These are phyloP conservation scores for Linderniella brevidens DNA, from an alignment of 257 asterid species.

Conservation along the genomic window DNA sequence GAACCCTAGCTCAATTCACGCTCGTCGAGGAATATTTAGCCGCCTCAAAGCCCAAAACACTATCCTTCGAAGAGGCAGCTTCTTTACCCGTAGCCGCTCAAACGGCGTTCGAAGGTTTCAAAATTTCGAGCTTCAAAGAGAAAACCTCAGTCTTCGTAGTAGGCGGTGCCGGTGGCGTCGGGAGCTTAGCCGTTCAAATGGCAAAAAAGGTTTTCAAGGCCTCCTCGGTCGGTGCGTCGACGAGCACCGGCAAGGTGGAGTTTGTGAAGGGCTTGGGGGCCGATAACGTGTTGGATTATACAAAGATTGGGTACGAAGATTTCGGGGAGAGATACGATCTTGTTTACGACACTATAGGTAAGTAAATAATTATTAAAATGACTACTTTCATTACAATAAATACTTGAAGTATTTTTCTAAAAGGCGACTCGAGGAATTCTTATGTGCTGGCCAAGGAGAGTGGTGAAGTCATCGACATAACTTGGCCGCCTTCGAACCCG, in stretches of 20 bases:
- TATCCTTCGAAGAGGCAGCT: no score
- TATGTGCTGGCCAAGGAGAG: slow-evolving; percentile 36
- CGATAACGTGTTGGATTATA: slow-evolving; percentile 50
- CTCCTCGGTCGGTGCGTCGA: slow-evolving; percentile 33
- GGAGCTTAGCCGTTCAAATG: slow-evolving; percentile 5
- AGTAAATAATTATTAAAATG: no score
- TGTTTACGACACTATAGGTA: slow-evolving; percentile 31
- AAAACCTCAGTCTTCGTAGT: no score
- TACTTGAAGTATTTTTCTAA: background rate
- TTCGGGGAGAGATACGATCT: slow-evolving; percentile 46
- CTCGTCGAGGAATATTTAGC: no score
- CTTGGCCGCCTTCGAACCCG: slow-evolving; percentile 62
- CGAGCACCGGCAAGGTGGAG: slow-evolving; percentile 38
- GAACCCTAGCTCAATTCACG: no score
- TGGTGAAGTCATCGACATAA: slow-evolving; percentile 36
- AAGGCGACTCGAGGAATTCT: slow-evolving; percentile 45
- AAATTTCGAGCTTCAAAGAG: no score
- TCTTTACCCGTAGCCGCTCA: no score
- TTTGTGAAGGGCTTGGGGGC: slow-evolving; percentile 49
- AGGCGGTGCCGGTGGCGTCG: no score
- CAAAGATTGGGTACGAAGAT: slow-evolving; percentile 20
- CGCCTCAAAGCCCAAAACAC: no score
- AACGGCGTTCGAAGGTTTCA: no score
- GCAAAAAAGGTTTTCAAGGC: slow-evolving; percentile 35
- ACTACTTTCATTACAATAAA: no score